These are phyloP conservation scores for Pisolithus orientalis DNA, from an alignment of 768 basidiomycete genomes.

Conservation along the genomic window DNA sequence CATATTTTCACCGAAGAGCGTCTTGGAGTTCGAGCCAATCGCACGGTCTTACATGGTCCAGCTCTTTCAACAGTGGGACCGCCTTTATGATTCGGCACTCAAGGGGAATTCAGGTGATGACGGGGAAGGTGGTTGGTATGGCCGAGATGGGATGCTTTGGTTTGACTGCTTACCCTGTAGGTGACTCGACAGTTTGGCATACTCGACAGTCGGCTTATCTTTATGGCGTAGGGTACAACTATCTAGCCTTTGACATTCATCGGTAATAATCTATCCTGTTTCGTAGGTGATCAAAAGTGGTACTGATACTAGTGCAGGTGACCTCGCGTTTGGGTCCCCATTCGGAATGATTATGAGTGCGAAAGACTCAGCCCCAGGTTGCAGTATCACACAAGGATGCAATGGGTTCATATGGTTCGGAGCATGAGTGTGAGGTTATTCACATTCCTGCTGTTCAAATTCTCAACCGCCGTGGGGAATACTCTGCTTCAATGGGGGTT, in stretches of 20 bases:
- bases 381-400: constrained; percentile 50
- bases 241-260: constrained; percentile 76
- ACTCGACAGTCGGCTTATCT: constrained; percentile 6
- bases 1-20: constrained; percentile 79
- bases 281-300: neutral
- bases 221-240: constrained; percentile 43
- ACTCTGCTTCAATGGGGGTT: constrained; percentile 76
- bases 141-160: constrained; percentile 60
- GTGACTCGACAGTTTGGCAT: constrained; percentile 14
- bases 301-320: constrained; percentile 27
- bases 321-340: constrained; percentile 80
- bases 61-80: constrained; percentile 72
- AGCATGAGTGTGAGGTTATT: constrained; percentile 38
- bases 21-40: constrained; percentile 82
- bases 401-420: constrained; percentile 50
- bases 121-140: constrained; percentile 59
- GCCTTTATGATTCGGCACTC: constrained; percentile 47
- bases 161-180: constrained; percentile 68
- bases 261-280: constrained; percentile 28
- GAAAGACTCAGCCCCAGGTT: constrained; percentile 67
- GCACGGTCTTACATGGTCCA: constrained; percentile 53
- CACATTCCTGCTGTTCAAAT: constrained; percentile 79
- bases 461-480: constrained; percentile 84
- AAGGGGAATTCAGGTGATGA: constrained; percentile 54
- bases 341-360: constrained; percentile 83